phyloP scores from a whole-genome alignment of 768 basidiomycete species.

The Pleurotus pulmonarius region DNA sequence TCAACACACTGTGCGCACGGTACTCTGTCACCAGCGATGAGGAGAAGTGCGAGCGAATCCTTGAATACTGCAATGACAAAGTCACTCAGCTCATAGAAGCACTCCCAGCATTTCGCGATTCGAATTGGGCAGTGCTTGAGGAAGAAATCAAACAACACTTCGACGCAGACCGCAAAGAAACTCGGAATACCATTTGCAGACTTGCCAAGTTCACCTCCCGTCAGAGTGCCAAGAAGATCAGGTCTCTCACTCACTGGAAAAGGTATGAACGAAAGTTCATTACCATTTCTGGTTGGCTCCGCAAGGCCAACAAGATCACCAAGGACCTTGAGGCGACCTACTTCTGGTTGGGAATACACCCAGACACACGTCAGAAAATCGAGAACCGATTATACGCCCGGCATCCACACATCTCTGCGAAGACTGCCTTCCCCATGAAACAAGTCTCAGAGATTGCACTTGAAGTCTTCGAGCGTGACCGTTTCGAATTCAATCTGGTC shows the following conservation, averaged over 20 bases:
- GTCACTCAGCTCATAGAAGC: no score
- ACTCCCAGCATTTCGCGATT: not conserved
- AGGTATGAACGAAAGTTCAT: conserved; percentile 9
- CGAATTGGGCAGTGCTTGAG: not conserved
- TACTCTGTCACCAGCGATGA: no score
- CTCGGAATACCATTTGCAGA: not conserved
- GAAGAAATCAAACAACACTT: not conserved
- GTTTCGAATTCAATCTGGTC: no score
- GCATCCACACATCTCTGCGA: no score
- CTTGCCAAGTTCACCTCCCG: not conserved
- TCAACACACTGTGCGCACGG: no score
- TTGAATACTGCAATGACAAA: no score
- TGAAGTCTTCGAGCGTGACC: no score
- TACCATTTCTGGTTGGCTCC: conserved; percentile 11
- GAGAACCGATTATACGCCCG: conserved; percentile 1
- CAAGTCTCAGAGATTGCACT: no score
- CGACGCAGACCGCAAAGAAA: not conserved
- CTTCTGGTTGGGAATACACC: conserved; percentile 11
- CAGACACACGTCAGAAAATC: not conserved
- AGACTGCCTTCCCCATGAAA: no score
- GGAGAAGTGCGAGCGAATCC: no score
- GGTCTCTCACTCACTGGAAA: conserved; percentile 6
- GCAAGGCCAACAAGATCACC: conserved; percentile 7
- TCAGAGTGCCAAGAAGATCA: not conserved
- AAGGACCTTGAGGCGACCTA: conserved; percentile 7